Percentiles rank a stretch among this genome's conserved stretches.
Conservation (phyloP, 2,329 filamentous ascomycete genomes). For the Blastomyces silverae region DNA sequence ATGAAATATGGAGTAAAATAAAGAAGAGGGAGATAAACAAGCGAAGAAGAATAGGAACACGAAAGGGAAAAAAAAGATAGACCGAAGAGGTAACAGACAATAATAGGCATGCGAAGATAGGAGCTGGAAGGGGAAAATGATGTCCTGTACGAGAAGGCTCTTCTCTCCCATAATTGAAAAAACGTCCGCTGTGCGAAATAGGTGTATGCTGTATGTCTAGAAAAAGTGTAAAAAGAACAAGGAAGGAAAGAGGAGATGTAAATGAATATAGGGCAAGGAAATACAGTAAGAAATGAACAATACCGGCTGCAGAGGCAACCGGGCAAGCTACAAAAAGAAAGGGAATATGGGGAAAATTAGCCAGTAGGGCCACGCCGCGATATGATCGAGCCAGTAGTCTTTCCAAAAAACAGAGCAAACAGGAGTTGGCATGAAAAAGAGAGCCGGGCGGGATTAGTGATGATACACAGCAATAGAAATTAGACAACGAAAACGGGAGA, state of each 20-base stretch:
- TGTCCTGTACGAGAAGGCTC: slow-evolving; percentile 15
- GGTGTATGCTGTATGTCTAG: slow-evolving; percentile 27
- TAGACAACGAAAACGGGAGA: not conserved
- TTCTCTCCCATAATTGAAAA: slow-evolving; percentile 4
- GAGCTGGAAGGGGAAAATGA: slow-evolving; percentile 15
- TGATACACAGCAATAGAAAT: not conserved
- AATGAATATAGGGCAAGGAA: not conserved
- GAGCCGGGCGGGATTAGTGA: not conserved
- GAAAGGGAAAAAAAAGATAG: not conserved
- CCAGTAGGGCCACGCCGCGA: not conserved
- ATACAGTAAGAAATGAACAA: not conserved
- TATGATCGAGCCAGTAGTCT: slow-evolving; percentile 1
- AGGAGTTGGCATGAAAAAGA: not conserved
- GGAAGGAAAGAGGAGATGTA: not conserved
- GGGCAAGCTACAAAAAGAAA: not conserved
- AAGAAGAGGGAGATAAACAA: slow-evolving; percentile 20
- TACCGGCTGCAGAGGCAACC: not conserved
- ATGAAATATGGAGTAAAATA: slow-evolving; percentile 16
- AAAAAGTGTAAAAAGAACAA: not conserved
- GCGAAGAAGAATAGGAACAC: slow-evolving; percentile 19
- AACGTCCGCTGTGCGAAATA: slow-evolving; percentile 9
- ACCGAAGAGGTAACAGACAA: slow-evolving; percentile 7
- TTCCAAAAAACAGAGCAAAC: not conserved
- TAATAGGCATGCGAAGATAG: slow-evolving; percentile 20
- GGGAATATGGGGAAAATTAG: not conserved